phyloP scores from a whole-genome alignment of 73 alveolate species.

The Tetrahymena borealis region DNA sequence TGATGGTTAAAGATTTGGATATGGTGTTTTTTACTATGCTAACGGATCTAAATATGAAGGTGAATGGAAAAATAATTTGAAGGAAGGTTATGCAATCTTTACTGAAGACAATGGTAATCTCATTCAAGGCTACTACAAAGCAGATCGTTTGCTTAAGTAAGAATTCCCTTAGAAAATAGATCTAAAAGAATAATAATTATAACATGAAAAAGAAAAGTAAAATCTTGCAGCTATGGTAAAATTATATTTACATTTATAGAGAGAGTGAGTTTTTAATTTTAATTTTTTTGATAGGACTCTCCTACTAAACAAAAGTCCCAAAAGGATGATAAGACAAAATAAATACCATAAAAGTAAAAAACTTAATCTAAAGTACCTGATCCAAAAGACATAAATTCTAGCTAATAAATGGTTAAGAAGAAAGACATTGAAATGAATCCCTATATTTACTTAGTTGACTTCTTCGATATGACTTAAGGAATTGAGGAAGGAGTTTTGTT shows the following conservation, averaged over 20 bases:
- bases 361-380: neutral
- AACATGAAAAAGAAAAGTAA: neutral
- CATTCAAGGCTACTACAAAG: slow-evolving; percentile 90
- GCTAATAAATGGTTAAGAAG: slow-evolving; percentile 29
- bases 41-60: slow-evolving; percentile 98
- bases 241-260: neutral
- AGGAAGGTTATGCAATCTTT: slow-evolving; percentile 91
- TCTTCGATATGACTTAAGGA: slow-evolving; percentile 78
- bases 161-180: neutral
- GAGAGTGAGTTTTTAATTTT: neutral
- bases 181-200: neutral
- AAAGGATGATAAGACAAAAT: neutral
- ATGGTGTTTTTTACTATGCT: slow-evolving; percentile 94
- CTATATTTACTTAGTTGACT: slow-evolving; percentile 80
- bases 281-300: neutral
- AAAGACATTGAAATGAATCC: slow-evolving; percentile 90
- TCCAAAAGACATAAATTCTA: slow-evolving; percentile 1
- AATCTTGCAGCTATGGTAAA: neutral
- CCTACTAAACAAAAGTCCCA: neutral
- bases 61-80: slow-evolving; percentile 88
- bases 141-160: slow-evolving; percentile 85
- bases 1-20: slow-evolving; percentile 93
- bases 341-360: neutral
- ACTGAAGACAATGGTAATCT: slow-evolving; percentile 94
- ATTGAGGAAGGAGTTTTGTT: slow-evolving; percentile 67